Evolutionary conservation across 345 rosid genomes (phyloP).

Genomic region (Citrus trifoliata): DNA sequence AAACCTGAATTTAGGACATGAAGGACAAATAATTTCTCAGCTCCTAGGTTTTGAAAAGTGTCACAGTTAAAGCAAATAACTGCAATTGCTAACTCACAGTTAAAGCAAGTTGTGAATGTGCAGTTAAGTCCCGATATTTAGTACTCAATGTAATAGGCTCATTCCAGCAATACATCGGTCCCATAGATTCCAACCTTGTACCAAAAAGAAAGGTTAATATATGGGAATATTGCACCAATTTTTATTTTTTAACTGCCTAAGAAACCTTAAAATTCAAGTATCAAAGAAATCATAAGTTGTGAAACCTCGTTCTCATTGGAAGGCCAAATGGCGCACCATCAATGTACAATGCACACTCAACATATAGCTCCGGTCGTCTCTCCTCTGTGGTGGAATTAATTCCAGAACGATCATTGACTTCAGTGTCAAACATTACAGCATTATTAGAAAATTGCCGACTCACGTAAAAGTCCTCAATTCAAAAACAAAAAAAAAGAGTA

Average conservation of each 20-base stretch:
- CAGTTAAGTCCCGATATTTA: conserved; percentile 88
- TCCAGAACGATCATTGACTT: conserved; percentile 27
- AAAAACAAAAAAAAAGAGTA: not conserved
- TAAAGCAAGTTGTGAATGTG: conserved; percentile 82
- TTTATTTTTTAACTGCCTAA: not conserved
- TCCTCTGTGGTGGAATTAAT: conserved; percentile 48
- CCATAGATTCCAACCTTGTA: conserved; percentile 77
- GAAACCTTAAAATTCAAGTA: not conserved
- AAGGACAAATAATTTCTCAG: conserved; percentile 2
- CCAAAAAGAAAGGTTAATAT: not conserved
- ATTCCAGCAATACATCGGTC: conserved; percentile 83
- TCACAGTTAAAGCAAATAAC: conserved; percentile 63
- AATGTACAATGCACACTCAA: conserved; percentile 79
- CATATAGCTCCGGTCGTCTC: conserved; percentile 64
- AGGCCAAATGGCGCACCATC: conserved; percentile 95
- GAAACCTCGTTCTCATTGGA: conserved; percentile 82
- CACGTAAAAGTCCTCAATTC: not conserved
- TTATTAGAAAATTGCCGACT: not conserved
- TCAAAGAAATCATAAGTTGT: not conserved
- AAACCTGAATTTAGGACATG: conserved; percentile 47
- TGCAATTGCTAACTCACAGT: conserved; percentile 46
- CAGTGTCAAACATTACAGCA: not conserved
- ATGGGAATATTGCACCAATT: not conserved
- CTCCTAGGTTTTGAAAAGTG: conserved; percentile 1
- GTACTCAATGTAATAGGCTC: conserved; percentile 79